Conservation (phyloP, 75 land plant genomes). For the Pseudotsuga menziesii region DNA sequence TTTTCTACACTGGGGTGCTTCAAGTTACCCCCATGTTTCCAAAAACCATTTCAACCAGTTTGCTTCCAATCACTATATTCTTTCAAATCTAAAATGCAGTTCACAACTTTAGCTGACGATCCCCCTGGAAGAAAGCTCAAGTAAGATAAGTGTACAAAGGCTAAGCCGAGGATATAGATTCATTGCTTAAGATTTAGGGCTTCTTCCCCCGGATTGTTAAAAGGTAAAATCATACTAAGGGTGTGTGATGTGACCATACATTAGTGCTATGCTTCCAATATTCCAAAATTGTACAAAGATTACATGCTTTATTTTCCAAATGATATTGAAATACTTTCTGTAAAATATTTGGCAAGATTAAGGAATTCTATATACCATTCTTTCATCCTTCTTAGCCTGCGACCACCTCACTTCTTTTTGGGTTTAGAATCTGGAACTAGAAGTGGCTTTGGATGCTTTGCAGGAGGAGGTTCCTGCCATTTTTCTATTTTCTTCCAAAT, state of each 20-base stretch:
- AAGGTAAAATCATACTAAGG: too few relatives aligned
- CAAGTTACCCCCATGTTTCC: conserved; percentile 25
- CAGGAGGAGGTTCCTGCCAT: conserved; percentile 99
- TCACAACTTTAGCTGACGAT: conserved; percentile 50
- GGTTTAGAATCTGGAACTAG: conserved; percentile 98
- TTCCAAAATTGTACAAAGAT: background rate
- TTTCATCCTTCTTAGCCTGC: conserved; percentile 89
- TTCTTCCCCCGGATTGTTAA: too few relatives aligned
- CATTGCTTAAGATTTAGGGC: too few relatives aligned
- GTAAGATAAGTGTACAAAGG: background rate
- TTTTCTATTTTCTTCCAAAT: conserved; percentile 90
- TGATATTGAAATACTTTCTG: background rate
- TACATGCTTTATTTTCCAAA: background rate
- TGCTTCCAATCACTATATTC: conserved; percentile 68
- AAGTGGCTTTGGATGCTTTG: conserved; percentile 93
- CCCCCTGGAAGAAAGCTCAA: conserved; percentile 34
- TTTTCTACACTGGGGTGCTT: conserved; percentile 36
- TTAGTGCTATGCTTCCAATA: background rate
- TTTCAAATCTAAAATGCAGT: conserved; percentile 59
- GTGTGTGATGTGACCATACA: background rate
- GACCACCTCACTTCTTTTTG: conserved; percentile 98
- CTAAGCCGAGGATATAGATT: background rate
- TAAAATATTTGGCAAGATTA: background rate
- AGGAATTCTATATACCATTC: conserved; percentile 54
- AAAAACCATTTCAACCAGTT: conserved; percentile 51